These are phyloP conservation scores for Solanum sitiens DNA, from an alignment of 257 asterid species.

Conservation along the genomic window DNA sequence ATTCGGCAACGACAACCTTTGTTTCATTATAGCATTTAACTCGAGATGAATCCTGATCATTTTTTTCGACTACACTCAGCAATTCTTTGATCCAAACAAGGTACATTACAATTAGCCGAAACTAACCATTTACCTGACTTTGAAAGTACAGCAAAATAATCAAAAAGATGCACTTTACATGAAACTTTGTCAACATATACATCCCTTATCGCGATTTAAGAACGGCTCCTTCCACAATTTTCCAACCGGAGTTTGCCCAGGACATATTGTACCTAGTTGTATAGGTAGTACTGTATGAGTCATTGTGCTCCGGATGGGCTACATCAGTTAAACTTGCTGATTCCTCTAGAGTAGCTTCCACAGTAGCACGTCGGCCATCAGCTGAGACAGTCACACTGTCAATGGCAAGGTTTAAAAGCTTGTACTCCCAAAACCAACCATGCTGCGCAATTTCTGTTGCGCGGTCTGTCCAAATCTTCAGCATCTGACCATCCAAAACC, in stretches of 20 bases:
- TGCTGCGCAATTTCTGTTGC: constrained; percentile 73
- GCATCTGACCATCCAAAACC: constrained; percentile 98
- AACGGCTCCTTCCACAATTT: constrained; percentile 91
- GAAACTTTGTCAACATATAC: neutral
- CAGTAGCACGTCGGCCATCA: constrained; percentile 84
- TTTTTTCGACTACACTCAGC: neutral
- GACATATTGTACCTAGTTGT: constrained; percentile 83
- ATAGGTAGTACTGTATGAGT: constrained; percentile 59
- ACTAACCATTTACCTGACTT: neutral
- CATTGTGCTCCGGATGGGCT: constrained; percentile 64
- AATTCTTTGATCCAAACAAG: neutral
- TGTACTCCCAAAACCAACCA: constrained; percentile 91
- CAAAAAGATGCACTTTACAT: neutral
- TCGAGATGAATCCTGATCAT: neutral
- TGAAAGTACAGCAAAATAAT: neutral
- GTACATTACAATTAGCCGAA: neutral
- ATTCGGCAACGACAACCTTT: neutral
- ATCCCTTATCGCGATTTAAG: constrained; percentile 41
- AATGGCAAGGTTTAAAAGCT: constrained; percentile 54
- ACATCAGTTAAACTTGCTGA: constrained; percentile 69
- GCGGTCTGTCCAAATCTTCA: constrained; percentile 77
- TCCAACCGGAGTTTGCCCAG: constrained; percentile 65
- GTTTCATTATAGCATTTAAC: neutral
- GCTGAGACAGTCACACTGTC: constrained; percentile 81
- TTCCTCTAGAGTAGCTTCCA: constrained; percentile 92